Evolutionary conservation across 148 eudicot genomes (phyloP), one percentile per base, ranked within the genome.

Genomic region (Agrostemma githago): DNA sequence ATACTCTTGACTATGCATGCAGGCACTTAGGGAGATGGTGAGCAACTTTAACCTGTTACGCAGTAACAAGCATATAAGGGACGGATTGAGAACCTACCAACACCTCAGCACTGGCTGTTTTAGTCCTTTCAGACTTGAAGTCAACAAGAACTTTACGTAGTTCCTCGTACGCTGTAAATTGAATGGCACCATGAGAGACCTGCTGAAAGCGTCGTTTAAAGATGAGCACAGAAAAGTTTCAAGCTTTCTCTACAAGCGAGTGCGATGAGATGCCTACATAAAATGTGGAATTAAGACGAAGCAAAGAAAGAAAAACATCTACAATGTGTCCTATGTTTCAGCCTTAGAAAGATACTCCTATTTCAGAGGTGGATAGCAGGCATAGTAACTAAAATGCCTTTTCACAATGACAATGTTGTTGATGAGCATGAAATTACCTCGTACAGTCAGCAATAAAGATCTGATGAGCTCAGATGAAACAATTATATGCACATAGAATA

Each of bases 151-250:
- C 75, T 83, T 87, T 96, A 20, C 94, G 92, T 71, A 96, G 80
- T 80, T 96, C 99, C 83, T 96, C 99, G 73, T 92, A 96, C 5
- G 91, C 96, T 69, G 99, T 89, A 71, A 96, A 96, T 87, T 96
- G 99, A 77, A 96, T 89, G 76, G 99, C 97, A 76, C 97, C 99
- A 80, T 96, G 99, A 72, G 99, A 86, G 64, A 95, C 94, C 99
- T 95, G 96, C 94, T 89, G 89, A 70, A 87, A 75, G 66, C 37
- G 63, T 42, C 9, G 51, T 3, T n/a, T 21, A 20, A 58, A 63
- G 34, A 70, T 75, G 68, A 75, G 72, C 72, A 62, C 56, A 57
- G 37, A 10, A 56, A 66, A 79, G 60, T 66, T 66, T 20, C 5
- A 43, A 12, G 6, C 38, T 21, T 17, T 34, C 0, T 14, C 14